Evolutionary conservation across 345 rosid genomes (phyloP), one percentile per base, ranked within the genome.

Genomic region (Syzygium grande): DNA sequence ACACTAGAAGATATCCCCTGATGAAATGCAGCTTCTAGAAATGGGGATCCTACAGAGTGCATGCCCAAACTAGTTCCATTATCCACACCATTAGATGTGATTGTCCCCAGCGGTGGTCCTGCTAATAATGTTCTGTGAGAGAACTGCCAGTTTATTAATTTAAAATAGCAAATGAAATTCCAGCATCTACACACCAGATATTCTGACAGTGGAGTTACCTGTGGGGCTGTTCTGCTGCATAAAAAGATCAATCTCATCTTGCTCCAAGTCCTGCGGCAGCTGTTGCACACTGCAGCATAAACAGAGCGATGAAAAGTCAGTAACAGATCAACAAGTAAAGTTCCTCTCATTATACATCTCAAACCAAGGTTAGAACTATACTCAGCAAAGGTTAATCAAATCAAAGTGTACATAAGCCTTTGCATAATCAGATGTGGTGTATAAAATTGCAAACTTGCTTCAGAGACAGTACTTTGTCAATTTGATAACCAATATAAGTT

Each of bases 1-100:
- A 95, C 94, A 86, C 96, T 94, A 87, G 95, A 90, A 88, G 94
- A 94, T 65, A 90, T 93, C 56, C 90, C 92, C 30, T 89, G 91
- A 85, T 86, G 91, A 84, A 89, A 89, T 88, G 91, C 91, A 86
- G 94, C 92, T 92, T 95, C 99, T 88, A 93, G 87, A 89, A 92
- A 92, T 80, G 93, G 91, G 51, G 96, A 93, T 63, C 89, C 91
- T 27, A 90, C 88, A 83, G 92, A 90, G 52, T 91, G 93, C 88
- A 92, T 84, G 68, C 91, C 92, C 89, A 93, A 93, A 90, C 90
- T 85, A 87, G 94, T 91, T 89, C 94, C 95, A 90, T 93, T 92
- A 86, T 94, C 97, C 87, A 90, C 88, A 91, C 90, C 84, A 51
- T 88, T 88, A 85, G 97, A 92, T 84, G 91, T 88, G 46, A 90